Evolutionary conservation across 225 moss, liverwort and hornwort species (phyloP), one percentile per base, ranked within the genome.

Genomic region (Polytrichum formosum): DNA sequence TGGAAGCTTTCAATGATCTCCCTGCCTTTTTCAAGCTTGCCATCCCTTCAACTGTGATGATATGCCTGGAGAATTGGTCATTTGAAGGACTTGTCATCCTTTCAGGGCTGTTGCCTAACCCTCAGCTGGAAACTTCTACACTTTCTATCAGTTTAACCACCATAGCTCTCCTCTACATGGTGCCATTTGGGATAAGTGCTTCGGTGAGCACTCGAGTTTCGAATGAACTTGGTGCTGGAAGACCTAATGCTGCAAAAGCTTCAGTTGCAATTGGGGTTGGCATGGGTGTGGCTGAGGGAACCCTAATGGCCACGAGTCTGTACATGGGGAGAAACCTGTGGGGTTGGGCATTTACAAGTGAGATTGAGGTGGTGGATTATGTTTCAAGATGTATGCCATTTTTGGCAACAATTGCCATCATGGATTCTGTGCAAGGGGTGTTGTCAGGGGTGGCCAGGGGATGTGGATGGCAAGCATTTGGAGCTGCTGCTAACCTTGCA

Each of bases 31-130:
- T 95, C 67, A 83, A 69, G 68, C 84, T 93, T 31, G 95, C 90
- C 19, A 65, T 95, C 33, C 91, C 95, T 0, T 88, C 95, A 5
- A 73, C 91, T 0, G 56, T 89, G 22, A 95, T 95, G 93, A 72
- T 93, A 33, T 93, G 93, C 74, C 78, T 91, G 75, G 92, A 92
- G 68, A 83, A 74, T 18, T 95, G 95, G 91, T 87, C 87, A 29
- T 95, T 92, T 69, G 91, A 92, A 20, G 26, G 55, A 2, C 35
- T 91, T 7, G 87, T 95, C 4, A 68, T 95, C 7, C 7, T 92
- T 0, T 87, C 95, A 0, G 95, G 95, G 4, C 79, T 92, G 8
- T 77, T 95, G 54, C 80, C 89, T 0, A 91, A 95, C 20, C 95
- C 95, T 0, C 56, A 90, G 64, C 70, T 95, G 18, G 90, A 95